Percentiles rank a stretch among this genome's conserved stretches.
These are phyloP conservation scores for Cryphonectria naterciae DNA, from an alignment of 2,329 filamentous ascomycete genomes.

Conservation along the genomic window DNA sequence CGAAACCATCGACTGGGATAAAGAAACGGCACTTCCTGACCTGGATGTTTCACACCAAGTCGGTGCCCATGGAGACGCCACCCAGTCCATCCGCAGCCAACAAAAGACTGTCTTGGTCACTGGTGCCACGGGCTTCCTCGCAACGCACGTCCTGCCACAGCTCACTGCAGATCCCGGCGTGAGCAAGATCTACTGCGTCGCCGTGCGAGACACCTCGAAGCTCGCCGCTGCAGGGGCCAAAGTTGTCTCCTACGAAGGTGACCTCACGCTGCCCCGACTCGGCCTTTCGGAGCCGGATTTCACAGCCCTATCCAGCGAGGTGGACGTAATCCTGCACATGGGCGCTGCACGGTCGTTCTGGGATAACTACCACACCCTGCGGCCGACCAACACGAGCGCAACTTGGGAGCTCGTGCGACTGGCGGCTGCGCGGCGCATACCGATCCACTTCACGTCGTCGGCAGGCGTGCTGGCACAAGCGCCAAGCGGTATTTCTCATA, in stretches of 20 bases:
- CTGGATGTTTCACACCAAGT: neutral
- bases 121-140: constrained; percentile 45
- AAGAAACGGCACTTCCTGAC: constrained; percentile 30
- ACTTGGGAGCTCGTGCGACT: constrained; percentile 42
- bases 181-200: constrained; percentile 47
- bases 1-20: constrained; percentile 25
- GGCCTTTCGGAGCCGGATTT: neutral
- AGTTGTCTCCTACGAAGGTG: neutral
- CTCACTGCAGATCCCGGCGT: constrained; percentile 42
- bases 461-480: constrained; percentile 28
- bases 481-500: neutral
- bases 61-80: neutral
- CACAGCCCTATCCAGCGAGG: constrained; percentile 23
- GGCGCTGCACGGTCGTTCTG: constrained; percentile 47
- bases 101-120: neutral
- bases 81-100: neutral
- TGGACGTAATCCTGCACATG: constrained; percentile 55
- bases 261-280: neutral
- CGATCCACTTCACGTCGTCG: constrained; percentile 40
- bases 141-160: constrained; percentile 40
- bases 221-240: neutral
- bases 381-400: constrained; percentile 40
- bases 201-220: constrained; percentile 36
- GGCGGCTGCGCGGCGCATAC: constrained; percentile 31
- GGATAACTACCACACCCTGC: constrained; percentile 43